phyloP scores from a whole-genome alignment of 768 basidiomycete genomes.

The Podaxis sp. region DNA sequence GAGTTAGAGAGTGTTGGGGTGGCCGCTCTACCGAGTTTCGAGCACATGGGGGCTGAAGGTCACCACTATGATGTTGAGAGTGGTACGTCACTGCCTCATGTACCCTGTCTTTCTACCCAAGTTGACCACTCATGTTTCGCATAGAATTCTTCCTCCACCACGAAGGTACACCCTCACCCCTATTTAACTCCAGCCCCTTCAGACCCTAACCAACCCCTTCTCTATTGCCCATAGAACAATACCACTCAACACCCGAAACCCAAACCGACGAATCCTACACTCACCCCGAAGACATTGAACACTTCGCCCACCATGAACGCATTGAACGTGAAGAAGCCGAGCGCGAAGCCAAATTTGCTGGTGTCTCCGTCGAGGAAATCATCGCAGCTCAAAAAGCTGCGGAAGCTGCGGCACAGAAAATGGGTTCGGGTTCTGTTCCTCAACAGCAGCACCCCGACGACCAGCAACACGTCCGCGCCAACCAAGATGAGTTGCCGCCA shows the following conservation, averaged over 20 bases:
- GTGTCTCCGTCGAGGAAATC: slow-evolving; percentile 73
- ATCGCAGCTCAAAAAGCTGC: slow-evolving; percentile 31
- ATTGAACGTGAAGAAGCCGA: slow-evolving; percentile 87
- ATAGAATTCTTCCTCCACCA: slow-evolving; percentile 95
- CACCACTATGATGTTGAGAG: slow-evolving; percentile 94
- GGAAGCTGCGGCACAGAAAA: slow-evolving; percentile 14
- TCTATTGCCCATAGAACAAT: slow-evolving; percentile 58
- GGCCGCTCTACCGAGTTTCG: slow-evolving; percentile 80
- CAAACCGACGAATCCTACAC: slow-evolving; percentile 94
- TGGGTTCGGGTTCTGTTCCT: slow-evolving; percentile 10
- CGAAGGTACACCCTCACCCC: slow-evolving; percentile 61
- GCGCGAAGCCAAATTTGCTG: slow-evolving; percentile 82
- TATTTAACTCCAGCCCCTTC: not conserved
- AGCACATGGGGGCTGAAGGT: slow-evolving; percentile 82
- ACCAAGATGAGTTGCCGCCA: not conserved
- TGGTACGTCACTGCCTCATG: slow-evolving; percentile 47
- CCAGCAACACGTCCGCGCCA: not conserved
- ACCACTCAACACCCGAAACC: slow-evolving; percentile 94
- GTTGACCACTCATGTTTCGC: not conserved
- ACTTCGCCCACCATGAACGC: slow-evolving; percentile 84
- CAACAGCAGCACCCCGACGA: slow-evolving; percentile 19
- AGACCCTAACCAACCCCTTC: not conserved
- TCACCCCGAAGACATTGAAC: slow-evolving; percentile 92
- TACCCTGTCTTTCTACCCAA: not conserved
- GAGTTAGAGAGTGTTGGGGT: slow-evolving; percentile 77